Percentiles rank a stretch among this genome's conserved stretches.
Evolutionary conservation across 768 basidiomycete species (phyloP).

Genomic region (Leccinum aurantiacum): DNA sequence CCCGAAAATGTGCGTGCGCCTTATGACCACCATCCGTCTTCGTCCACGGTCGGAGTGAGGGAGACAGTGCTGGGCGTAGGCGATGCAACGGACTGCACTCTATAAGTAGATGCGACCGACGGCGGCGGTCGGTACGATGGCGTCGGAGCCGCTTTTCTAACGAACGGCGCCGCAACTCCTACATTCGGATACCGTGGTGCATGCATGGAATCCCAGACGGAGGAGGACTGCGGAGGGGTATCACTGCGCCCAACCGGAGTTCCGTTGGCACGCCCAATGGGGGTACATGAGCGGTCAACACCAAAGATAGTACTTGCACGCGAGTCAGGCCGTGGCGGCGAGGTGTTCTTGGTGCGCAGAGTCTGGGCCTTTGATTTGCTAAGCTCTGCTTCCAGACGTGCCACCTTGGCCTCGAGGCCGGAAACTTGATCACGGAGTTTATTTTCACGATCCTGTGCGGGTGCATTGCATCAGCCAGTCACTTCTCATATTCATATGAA

Average conservation of each 20-base stretch:
- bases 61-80: conserved; percentile 80
- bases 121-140: conserved; percentile 36
- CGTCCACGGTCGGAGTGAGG: conserved; percentile 62
- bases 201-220: conserved; percentile 76
- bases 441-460: conserved; percentile 63
- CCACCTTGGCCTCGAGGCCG: conserved; percentile 58
- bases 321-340: conserved; percentile 69
- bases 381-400: conserved; percentile 58
- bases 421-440: conserved; percentile 67
- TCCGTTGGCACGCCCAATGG: conserved; percentile 43
- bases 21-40: conserved; percentile 79
- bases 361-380: conserved; percentile 42
- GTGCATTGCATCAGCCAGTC: conserved; percentile 3
- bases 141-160: conserved; percentile 21
- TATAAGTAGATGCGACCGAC: conserved; percentile 49
- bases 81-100: conserved; percentile 48
- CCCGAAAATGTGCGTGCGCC: not conserved
- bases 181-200: conserved; percentile 38
- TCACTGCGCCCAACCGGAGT: conserved; percentile 33
- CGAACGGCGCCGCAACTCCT: conserved; percentile 14
- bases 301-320: conserved; percentile 65
- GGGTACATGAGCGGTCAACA: conserved; percentile 50
- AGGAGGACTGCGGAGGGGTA: conserved; percentile 47
- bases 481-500: not conserved
- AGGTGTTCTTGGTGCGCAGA: conserved; percentile 33